Percentiles rank a stretch among this genome's conserved stretches.
These are phyloP conservation scores for Detonula confervacea DNA, from an alignment of 352 stramenopile species.

Conservation along the genomic window DNA sequence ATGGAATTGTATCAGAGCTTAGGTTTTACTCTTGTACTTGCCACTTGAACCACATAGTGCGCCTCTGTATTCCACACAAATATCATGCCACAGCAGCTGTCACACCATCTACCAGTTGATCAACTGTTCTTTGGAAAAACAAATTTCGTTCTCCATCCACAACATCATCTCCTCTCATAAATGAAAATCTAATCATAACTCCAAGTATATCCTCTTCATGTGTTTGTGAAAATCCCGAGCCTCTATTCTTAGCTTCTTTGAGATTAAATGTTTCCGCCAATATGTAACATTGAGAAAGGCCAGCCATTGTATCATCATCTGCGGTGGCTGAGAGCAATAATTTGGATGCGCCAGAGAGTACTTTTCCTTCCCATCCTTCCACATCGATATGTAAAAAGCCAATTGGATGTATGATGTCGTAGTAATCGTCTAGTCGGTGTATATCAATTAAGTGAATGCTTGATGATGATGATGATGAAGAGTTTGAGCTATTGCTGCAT, in stretches of 20 bases:
- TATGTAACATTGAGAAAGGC: constrained; percentile 21
- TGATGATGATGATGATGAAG: constrained; percentile 11
- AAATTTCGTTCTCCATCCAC: constrained; percentile 30
- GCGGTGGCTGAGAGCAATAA: constrained; percentile 8
- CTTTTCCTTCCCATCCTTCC: constrained; percentile 43
- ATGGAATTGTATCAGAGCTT: no score
- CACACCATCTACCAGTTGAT: no score
- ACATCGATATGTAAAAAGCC: constrained; percentile 50
- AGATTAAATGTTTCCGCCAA: constrained; percentile 29
- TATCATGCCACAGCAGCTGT: no score
- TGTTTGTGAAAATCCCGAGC: constrained; percentile 33
- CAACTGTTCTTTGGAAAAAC: no score
- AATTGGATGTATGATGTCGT: constrained; percentile 35
- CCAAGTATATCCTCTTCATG: constrained; percentile 35
- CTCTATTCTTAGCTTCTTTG: constrained; percentile 25
- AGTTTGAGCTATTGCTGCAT: constrained; percentile 5
- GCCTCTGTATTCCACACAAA: no score
- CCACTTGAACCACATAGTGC: no score
- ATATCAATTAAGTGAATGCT: constrained; percentile 11
- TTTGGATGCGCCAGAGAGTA: constrained; percentile 20
- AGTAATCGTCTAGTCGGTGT: constrained; percentile 35
- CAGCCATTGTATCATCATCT: background rate
- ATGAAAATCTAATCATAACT: constrained; percentile 27
- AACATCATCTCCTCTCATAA: constrained; percentile 32
- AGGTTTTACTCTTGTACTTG: no score